These are phyloP conservation scores for Lactarius psammicola DNA, from an alignment of 768 basidiomycete genomes.

Conservation along the genomic window DNA sequence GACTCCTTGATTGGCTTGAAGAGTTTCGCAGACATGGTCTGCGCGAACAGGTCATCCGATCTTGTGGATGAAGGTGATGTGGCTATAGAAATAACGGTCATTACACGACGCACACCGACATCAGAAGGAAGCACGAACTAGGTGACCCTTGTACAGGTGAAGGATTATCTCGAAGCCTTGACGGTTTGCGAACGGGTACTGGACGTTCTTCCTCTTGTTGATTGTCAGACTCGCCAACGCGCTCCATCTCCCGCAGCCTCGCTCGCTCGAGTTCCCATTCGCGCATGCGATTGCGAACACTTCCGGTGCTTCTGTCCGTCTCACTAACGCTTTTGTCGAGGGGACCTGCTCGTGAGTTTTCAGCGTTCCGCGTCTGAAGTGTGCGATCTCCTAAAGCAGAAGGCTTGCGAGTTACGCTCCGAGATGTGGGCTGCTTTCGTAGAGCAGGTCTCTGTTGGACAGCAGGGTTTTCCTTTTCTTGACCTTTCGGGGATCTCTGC, in stretches of 20 bases:
- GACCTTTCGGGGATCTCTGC: constrained; percentile 11
- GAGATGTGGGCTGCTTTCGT: constrained; percentile 16
- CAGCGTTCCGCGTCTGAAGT: constrained; percentile 28
- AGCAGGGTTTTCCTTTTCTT: constrained; percentile 18
- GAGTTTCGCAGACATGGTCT: constrained; percentile 16
- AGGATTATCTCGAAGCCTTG: constrained; percentile 16
- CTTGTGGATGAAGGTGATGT: constrained; percentile 5
- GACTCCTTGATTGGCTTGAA: constrained; percentile 10
- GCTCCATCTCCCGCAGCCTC: constrained; percentile 66
- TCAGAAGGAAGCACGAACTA: constrained; percentile 9
- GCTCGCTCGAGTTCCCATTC: constrained; percentile 77
- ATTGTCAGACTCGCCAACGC: constrained; percentile 39
- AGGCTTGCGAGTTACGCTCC: constrained; percentile 31
- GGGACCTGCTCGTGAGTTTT: constrained; percentile 26
- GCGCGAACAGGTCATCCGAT: constrained; percentile 8
- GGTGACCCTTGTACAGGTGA: constrained; percentile 33
- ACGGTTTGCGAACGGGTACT: constrained; percentile 13
- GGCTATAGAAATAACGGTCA: constrained; percentile 8
- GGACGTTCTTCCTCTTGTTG: constrained; percentile 17
- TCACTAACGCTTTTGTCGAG: constrained; percentile 32
- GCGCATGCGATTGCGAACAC: constrained; percentile 57
- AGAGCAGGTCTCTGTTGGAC: constrained; percentile 13
- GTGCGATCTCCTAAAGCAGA: constrained; percentile 24
- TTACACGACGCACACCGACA: not conserved
- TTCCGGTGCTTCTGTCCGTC: constrained; percentile 28